Conservation (phyloP, 306 rosid species). For the Vicia sativa region DNA sequence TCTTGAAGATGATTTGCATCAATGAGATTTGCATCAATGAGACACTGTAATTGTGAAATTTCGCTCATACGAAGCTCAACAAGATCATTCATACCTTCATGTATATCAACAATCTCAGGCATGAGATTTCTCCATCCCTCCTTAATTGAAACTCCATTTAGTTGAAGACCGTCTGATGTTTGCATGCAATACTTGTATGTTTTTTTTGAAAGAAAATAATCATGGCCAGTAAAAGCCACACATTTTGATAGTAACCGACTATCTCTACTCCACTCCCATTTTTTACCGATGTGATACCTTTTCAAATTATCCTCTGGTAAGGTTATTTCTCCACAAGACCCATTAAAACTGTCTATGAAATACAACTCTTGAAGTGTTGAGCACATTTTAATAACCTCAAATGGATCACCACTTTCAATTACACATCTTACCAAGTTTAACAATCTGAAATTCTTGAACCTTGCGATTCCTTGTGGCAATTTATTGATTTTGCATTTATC, state of each 20-base stretch:
- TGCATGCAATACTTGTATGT: background rate
- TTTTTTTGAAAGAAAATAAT: background rate
- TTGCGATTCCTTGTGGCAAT: background rate
- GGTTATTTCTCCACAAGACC: background rate
- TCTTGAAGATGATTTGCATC: no score
- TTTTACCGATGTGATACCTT: background rate
- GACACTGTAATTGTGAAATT: no score
- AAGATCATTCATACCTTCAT: background rate
- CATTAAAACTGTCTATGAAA: background rate
- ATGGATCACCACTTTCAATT: background rate
- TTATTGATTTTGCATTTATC: fast-evolving
- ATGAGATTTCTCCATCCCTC: constrained; percentile 1
- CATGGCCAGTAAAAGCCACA: background rate
- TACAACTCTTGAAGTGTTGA: constrained; percentile 27
- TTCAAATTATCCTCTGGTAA: background rate
- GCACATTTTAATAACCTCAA: constrained; percentile 26
- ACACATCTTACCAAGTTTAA: background rate
- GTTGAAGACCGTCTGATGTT: background rate
- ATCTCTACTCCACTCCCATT: no score
- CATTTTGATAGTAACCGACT: background rate
- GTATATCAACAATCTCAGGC: constrained; percentile 16
- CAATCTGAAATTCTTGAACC: background rate
- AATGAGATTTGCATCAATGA: no score
- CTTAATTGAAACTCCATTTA: background rate
- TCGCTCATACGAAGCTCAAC: no score